These are phyloP conservation scores for Plasmodium malariae DNA, from an alignment of 169 alveolate species.

Conservation along the genomic window DNA sequence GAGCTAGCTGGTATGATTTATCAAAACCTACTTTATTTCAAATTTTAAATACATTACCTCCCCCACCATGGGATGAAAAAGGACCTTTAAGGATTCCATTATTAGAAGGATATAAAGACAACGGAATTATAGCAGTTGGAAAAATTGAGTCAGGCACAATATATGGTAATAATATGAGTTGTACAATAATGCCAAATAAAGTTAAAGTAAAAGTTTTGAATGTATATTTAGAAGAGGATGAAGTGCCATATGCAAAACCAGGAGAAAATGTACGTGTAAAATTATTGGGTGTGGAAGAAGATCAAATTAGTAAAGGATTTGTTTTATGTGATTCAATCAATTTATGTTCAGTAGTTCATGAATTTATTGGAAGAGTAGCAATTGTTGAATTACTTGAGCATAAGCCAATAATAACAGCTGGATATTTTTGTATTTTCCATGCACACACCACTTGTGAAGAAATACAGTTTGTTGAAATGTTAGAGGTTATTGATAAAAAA, in stretches of 20 bases:
- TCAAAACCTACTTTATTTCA: slow-evolving; percentile 90
- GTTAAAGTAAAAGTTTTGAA: slow-evolving; percentile 88
- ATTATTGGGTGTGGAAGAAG: slow-evolving; percentile 93
- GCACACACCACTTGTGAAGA: slow-evolving; percentile 92
- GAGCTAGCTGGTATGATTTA: slow-evolving; percentile 86
- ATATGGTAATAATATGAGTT: slow-evolving; percentile 84
- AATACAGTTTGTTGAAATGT: slow-evolving; percentile 85
- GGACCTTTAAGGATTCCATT: slow-evolving; percentile 93
- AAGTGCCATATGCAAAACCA: slow-evolving; percentile 91
- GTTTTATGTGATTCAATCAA: slow-evolving; percentile 93
- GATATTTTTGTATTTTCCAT: slow-evolving; percentile 94
- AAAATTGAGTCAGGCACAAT: slow-evolving; percentile 92
- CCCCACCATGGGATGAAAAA: slow-evolving; percentile 85
- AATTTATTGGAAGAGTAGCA: slow-evolving; percentile 92
- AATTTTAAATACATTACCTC: slow-evolving; percentile 84
- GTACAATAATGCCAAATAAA: slow-evolving; percentile 92
- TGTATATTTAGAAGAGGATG: slow-evolving; percentile 91
- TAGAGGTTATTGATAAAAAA: slow-evolving; percentile 82
- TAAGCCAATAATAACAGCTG: slow-evolving; percentile 94
- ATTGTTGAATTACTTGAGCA: slow-evolving; percentile 94
- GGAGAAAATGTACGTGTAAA: slow-evolving; percentile 94
- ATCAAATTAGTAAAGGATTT: slow-evolving; percentile 95
- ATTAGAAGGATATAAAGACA: slow-evolving; percentile 93
- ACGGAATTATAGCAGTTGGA: slow-evolving; percentile 94
- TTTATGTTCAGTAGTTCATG: slow-evolving; percentile 93